Conservation (phyloP, 805 yeast species). For the Candida arabinofermentans region DNA sequence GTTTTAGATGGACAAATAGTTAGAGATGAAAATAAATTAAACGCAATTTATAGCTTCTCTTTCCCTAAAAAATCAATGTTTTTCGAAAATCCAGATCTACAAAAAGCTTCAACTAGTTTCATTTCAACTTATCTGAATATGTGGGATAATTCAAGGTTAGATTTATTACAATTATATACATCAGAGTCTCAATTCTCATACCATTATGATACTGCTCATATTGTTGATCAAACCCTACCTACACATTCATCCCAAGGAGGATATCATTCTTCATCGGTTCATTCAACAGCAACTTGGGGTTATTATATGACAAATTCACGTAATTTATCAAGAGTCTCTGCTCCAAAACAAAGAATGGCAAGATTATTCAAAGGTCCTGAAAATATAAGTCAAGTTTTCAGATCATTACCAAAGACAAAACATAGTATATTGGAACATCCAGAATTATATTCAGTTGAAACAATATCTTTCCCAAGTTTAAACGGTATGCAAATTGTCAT, state of each 20-base stretch:
- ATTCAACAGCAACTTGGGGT: conserved; percentile 41
- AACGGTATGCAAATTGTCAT: conserved; percentile 73
- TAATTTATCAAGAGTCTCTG: conserved; percentile 62
- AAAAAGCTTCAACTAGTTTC: conserved; percentile 70
- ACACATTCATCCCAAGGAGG: conserved; percentile 8
- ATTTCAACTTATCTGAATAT: conserved; percentile 67
- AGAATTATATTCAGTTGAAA: conserved; percentile 68
- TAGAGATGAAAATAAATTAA: conserved; percentile 65
- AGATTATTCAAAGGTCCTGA: conserved; percentile 69
- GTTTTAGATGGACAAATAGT: conserved; percentile 75
- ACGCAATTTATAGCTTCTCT: conserved; percentile 50
- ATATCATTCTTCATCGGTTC: conserved; percentile 6
- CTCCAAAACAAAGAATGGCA: conserved; percentile 48
- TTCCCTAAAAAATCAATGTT: conserved; percentile 59
- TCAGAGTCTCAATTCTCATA: conserved; percentile 81
- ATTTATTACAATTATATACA: conserved; percentile 70
- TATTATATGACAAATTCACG: conserved; percentile 71
- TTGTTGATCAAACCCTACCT: conserved; percentile 18
- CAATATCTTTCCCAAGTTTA: conserved; percentile 65
- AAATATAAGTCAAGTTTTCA: conserved; percentile 56
- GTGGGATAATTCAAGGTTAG: conserved; percentile 79
- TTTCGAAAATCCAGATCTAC: conserved; percentile 74
- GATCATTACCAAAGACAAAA: conserved; percentile 69
- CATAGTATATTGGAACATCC: conserved; percentile 68
- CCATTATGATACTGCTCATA: conserved; percentile 65